A percentile compares a stretch with the other conserved stretches of the same genome.
phyloP scores from a whole-genome alignment of 768 basidiomycete species.

The Butyriboletus loyo region DNA sequence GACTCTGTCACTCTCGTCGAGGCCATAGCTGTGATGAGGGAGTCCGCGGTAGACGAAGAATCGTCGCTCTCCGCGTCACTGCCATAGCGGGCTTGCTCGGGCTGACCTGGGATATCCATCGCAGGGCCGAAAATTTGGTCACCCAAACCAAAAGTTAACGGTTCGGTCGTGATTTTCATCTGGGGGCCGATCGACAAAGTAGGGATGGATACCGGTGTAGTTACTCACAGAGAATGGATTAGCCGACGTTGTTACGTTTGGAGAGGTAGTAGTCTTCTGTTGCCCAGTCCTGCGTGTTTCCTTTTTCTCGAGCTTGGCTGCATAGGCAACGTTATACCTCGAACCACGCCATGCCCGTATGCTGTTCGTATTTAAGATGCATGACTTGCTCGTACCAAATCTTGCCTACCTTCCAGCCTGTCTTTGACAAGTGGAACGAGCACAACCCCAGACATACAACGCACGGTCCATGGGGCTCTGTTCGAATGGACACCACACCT shows the following conservation, averaged over 20 bases:
- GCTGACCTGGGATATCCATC: constrained; percentile 15
- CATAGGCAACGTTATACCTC: constrained; percentile 70
- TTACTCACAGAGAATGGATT: constrained; percentile 75
- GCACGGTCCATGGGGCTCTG: constrained; percentile 81
- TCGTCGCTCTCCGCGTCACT: constrained; percentile 37
- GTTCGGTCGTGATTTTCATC: constrained; percentile 28
- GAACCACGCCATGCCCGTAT: constrained; percentile 81
- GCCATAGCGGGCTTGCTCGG: constrained; percentile 14
- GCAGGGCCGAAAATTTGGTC: constrained; percentile 59
- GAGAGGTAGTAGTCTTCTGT: constrained; percentile 35
- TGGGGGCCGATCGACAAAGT: constrained; percentile 8
- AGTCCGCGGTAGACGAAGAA: constrained; percentile 42
- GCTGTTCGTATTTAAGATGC: constrained; percentile 37
- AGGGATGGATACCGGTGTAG: not conserved
- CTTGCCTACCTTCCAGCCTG: constrained; percentile 72
- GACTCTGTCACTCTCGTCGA: constrained; percentile 54
- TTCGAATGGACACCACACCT: constrained; percentile 90
- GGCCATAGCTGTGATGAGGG: constrained; percentile 57
- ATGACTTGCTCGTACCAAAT: not conserved
- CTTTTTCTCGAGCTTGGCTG: constrained; percentile 64
- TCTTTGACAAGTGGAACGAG: constrained; percentile 64
- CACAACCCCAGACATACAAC: constrained; percentile 83
- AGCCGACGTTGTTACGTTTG: constrained; percentile 30
- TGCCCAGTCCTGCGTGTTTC: constrained; percentile 38
- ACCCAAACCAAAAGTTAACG: constrained; percentile 53